Percentiles rank a stretch among this genome's conserved stretches.
Conservation (phyloP, 1,139 yeast species). For the Yamadazyma dushanensis region DNA sequence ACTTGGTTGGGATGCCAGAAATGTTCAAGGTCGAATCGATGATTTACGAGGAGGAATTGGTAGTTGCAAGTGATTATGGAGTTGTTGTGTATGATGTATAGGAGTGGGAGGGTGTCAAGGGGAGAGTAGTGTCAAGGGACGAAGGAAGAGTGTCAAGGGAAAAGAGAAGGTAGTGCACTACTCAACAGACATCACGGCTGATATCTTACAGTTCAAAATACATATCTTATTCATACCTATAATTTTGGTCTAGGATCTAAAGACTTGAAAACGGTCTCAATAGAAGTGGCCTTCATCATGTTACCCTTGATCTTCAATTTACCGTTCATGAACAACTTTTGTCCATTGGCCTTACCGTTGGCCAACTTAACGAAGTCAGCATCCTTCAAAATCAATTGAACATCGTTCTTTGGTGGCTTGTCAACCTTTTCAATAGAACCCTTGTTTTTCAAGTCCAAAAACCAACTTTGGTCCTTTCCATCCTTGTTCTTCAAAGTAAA, state of each 20-base stretch:
- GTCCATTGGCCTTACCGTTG: conserved; percentile 79
- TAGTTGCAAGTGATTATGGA: conserved; percentile 18
- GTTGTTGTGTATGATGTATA: conserved; percentile 6
- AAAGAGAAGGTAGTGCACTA: no score
- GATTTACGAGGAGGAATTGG: conserved; percentile 9
- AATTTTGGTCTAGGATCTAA: conserved; percentile 58
- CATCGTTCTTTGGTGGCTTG: conserved; percentile 59
- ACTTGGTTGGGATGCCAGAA: conserved; percentile 27
- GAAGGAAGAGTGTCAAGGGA: no score
- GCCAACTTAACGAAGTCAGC: conserved; percentile 68
- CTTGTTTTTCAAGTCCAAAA: conserved; percentile 65
- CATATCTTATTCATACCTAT: conserved; percentile 22
- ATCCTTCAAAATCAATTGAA: conserved; percentile 65
- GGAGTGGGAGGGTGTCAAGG: no score
- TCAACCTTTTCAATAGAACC: conserved; percentile 56
- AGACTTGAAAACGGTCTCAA: conserved; percentile 70
- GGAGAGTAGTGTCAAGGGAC: no score
- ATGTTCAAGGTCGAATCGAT: conserved; percentile 18
- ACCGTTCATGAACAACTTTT: conserved; percentile 80
- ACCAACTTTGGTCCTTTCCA: conserved; percentile 68
- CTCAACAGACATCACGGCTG: no score
- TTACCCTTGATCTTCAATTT: conserved; percentile 85
- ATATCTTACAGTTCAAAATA: no score
- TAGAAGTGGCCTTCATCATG: conserved; percentile 84
- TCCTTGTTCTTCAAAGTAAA: conserved; percentile 70